Evolutionary conservation across 148 eudicot genomes (phyloP).

Genomic region (Drosera capensis): DNA sequence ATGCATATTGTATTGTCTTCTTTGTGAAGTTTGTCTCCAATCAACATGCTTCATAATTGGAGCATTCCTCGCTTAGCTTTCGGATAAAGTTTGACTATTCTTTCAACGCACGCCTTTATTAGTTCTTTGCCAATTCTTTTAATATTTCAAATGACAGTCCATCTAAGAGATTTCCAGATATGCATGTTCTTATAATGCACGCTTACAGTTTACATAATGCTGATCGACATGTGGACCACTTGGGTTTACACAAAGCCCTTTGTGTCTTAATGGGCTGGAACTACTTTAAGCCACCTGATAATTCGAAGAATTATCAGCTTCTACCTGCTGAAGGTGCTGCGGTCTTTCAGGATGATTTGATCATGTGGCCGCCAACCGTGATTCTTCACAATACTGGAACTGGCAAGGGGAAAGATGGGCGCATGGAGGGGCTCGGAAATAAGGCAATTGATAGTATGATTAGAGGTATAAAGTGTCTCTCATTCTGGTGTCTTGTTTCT

Average conservation of each 20-base stretch:
- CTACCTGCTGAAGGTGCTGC: slow-evolving; percentile 69
- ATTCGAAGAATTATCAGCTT: slow-evolving; percentile 55
- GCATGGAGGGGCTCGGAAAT: slow-evolving; percentile 94
- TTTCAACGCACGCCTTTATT: slow-evolving; percentile 10
- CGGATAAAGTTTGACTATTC: not conserved
- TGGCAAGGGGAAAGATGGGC: slow-evolving; percentile 86
- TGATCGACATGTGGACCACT: slow-evolving; percentile 64
- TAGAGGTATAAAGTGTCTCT: slow-evolving; percentile 59
- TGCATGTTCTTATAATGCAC: slow-evolving; percentile 83
- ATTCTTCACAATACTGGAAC: slow-evolving; percentile 71
- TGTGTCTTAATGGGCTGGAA: slow-evolving; percentile 96
- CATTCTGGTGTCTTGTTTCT: too few species aligned
- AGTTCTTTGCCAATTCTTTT: slow-evolving; percentile 25
- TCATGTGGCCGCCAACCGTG: slow-evolving; percentile 90
- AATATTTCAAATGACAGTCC: slow-evolving; percentile 76
- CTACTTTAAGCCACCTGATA: slow-evolving; percentile 71
- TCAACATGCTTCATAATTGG: too few species aligned
- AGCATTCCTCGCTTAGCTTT: not conserved
- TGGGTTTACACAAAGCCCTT: slow-evolving; percentile 93
- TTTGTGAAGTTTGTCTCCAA: too few species aligned
- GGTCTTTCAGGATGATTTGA: slow-evolving; percentile 69
- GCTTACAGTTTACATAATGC: slow-evolving; percentile 61
- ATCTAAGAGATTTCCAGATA: slow-evolving; percentile 68
- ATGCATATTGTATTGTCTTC: too few species aligned
- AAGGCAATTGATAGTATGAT: slow-evolving; percentile 76